Evolutionary conservation across 768 basidiomycete species (phyloP), one percentile per base, ranked within the genome.

Genomic region (Suillus clintonianus): DNA sequence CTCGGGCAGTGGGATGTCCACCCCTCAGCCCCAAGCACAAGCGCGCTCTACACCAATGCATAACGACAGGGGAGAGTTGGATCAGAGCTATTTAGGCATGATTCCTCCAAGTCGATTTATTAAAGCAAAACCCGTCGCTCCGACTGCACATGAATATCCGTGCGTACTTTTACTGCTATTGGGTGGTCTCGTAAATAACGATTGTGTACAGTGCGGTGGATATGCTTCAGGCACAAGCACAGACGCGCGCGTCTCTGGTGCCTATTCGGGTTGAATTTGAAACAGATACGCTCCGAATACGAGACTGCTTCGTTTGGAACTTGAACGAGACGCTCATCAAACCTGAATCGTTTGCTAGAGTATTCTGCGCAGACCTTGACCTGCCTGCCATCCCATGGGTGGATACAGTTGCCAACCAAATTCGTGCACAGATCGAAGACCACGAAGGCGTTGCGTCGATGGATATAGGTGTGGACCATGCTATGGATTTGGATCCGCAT

Each of bases 271-370:
- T 99, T 59, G 96, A 99, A 69, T 88, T 99, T 70, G 96, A 98
- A 73, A 94, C 91, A 13, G 93, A 94, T 13, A 91, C 91, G 0
- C 92, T 93, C 71, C 83, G 96, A 70, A 87, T 99, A 74, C 89
- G 96, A 47, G 97, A 99, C 72, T 91, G 90, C 71, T 99, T 99
- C 75, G 86, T 94, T 13, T 99, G 97, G 97, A 97, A 99, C 70
- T 76, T 95, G 53, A 87, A 94, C 72, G 97, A 99, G 78, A 79
- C 81, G n/a, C 78, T 93, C 65, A 89, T 97, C 69, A 90, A 88
- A 30, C 95, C 97, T 0, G 89, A 92, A 62, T 80, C 81, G 1
- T 99, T 99, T 67, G 95, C 97, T 5, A 82, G 79, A 59, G 89
- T 88, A 34, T 96, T 99, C 75, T 97, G 95, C 74, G 80, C 84